Base-by-base conservation (phyloP, 2,329 filamentous ascomycete genomes). In the Sporothrix brunneoviolacea region DNA sequence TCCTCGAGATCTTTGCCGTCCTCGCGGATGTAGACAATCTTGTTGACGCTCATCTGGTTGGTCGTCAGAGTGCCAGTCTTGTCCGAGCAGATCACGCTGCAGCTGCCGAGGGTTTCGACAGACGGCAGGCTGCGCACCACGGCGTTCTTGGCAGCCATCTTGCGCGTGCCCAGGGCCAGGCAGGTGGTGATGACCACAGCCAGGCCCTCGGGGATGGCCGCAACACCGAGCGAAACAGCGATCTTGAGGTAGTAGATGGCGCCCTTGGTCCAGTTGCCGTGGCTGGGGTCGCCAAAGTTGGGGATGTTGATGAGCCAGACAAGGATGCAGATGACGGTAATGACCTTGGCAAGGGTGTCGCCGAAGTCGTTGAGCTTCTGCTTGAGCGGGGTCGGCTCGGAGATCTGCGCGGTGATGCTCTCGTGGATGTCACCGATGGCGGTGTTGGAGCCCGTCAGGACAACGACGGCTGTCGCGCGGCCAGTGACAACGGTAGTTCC, bases 161-260 rank as follows among this genome's bases (percentile, higher is more conserved):
- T 97, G 58, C 93, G 84, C 4, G 94, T 98, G 60, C 94, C 93
- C 28, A 98, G 79, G 56, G 93, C 93, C 54, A 98, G 75, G 68
- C 93, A 98, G 27, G 93, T 97, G n/a, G 93, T 98, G 60, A 98
- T 98, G 58, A 98, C 94, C 48, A 97, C 93, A 28, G 93, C 93
- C 40, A 98, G 79, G 68, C 94, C 93, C 72, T 98, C 93, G 0
- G 93, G 93, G 63, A 98, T 98, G 58, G 94, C 93, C 41, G 93
- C 93, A 37, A 98, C 93, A 69, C 93, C 94, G 33, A 98, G 86
- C 44, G 93, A 98, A 37, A 98, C 94, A 37, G 93, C 93, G 65
- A 98, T 98, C 77, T 98, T 98, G 62, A 98, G 82, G 70, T 98
- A 98, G 77, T 98, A 98, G 63, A 98, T 97, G 53, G 93, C 93